A percentile compares a stretch with the other conserved stretches of the same genome.
Conservation (phyloP, 169 alveolate species). For the Fabrea salina region DNA sequence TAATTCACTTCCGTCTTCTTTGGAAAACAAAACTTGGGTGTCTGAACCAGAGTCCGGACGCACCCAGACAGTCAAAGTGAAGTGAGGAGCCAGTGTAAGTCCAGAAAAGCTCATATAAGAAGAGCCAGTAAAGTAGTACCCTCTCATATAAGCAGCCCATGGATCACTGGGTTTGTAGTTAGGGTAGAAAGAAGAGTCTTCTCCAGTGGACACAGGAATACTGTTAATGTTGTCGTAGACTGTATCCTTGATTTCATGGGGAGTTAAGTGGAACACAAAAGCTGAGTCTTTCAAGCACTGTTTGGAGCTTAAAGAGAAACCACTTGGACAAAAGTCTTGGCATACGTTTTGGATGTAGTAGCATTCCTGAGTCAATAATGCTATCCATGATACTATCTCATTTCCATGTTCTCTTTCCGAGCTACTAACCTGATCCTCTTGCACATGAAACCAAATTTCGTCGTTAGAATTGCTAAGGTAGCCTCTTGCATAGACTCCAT, state of each 20-base stretch:
- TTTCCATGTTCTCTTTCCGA: no score
- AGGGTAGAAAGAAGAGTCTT: background rate
- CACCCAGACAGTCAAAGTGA: background rate
- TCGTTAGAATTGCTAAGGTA: no score
- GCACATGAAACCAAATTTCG: no score
- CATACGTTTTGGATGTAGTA: no score
- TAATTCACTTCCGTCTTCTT: background rate
- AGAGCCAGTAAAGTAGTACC: conserved; percentile 13
- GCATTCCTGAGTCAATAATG: no score
- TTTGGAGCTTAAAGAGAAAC: no score
- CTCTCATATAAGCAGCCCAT: background rate
- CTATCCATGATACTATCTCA: no score
- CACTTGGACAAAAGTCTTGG: no score
- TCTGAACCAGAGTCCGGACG: background rate
- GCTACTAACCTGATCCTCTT: no score
- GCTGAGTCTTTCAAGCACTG: no score
- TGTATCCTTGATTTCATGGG: background rate
- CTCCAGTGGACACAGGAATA: conserved; percentile 6
- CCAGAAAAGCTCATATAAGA: background rate
- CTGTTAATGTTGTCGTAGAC: background rate
- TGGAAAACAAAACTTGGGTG: background rate
- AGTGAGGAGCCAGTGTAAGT: background rate
- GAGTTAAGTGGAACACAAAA: no score
- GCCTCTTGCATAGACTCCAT: no score
- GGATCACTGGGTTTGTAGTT: conserved; percentile 4